phyloP scores from a whole-genome alignment of 371 early-diverging fungal genomes.

The Sporodiniella umbellata region DNA sequence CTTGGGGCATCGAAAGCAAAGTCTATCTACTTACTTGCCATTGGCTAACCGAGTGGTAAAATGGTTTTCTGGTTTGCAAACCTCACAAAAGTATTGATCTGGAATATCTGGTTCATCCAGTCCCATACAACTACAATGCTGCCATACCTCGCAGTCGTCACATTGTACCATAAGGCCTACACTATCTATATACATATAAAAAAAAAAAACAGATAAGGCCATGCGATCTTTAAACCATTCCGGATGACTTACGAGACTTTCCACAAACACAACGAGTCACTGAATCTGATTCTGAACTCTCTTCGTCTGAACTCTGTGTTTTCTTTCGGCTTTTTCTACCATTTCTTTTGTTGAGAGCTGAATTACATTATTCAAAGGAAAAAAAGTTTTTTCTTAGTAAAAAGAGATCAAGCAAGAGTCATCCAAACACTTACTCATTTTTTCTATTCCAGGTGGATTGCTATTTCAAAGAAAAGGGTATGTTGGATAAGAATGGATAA shows the following conservation, averaged over 20 bases:
- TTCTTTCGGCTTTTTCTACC: conserved; percentile 14
- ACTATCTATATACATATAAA: conserved; percentile 20
- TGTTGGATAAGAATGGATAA: no score
- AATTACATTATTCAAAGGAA: not conserved
- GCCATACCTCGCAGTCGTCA: conserved; percentile 87
- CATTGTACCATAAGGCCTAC: conserved; percentile 85
- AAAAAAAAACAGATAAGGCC: not conserved
- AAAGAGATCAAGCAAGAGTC: no score
- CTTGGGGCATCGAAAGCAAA: no score
- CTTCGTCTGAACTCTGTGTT: conserved; percentile 29
- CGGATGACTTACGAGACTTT: conserved; percentile 63
- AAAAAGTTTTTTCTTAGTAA: no score
- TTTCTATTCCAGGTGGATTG: no score
- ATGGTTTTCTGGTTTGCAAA: conserved; percentile 51
- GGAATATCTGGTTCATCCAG: conserved; percentile 68
- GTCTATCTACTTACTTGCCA: conserved; percentile 22
- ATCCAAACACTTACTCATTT: no score
- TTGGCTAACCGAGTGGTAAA: conserved; percentile 7
- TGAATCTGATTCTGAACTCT: conserved; percentile 54
- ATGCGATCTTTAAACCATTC: no score
- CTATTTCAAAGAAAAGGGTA: no score
- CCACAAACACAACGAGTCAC: conserved; percentile 77
- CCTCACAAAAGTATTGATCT: conserved; percentile 83
- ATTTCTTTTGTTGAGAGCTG: conserved; percentile 28
- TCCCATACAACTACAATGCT: conserved; percentile 83